Conservation (phyloP, 2,329 filamentous ascomycete genomes). For the Paraconiothyrium sp. region DNA sequence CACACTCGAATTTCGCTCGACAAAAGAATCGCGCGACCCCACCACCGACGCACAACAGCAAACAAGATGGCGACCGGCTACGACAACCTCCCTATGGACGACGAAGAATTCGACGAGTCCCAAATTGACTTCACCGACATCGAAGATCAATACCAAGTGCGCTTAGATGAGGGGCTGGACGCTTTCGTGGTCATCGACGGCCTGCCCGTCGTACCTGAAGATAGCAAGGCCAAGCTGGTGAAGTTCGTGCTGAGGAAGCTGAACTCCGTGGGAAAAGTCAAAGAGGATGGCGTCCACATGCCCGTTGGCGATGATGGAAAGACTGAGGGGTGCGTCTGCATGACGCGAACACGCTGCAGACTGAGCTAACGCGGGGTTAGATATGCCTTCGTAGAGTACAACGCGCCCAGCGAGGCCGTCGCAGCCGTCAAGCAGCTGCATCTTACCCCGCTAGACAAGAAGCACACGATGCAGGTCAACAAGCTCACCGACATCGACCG, state of each 20-base stretch:
- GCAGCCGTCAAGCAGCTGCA: slow-evolving; percentile 91
- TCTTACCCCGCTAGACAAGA: slow-evolving; percentile 90
- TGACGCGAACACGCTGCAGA: slow-evolving; percentile 2
- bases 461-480: slow-evolving; percentile 93
- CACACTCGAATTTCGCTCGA: slow-evolving; percentile 40
- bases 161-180: slow-evolving; percentile 94
- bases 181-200: slow-evolving; percentile 97
- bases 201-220: slow-evolving; percentile 86
- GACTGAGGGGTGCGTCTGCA: slow-evolving; percentile 77
- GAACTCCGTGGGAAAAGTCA: slow-evolving; percentile 82
- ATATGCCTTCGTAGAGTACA: slow-evolving; percentile 97
- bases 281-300: slow-evolving; percentile 92
- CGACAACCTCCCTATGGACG: slow-evolving; percentile 84
- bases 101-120: slow-evolving; percentile 90
- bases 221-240: slow-evolving; percentile 91
- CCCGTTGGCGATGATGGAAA: slow-evolving; percentile 87
- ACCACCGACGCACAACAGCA: slow-evolving; percentile 31
- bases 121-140: slow-evolving; percentile 97
- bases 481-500: slow-evolving; percentile 98
- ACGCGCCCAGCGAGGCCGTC: slow-evolving; percentile 86
- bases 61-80: slow-evolving; percentile 90
- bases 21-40: slow-evolving; percentile 28
- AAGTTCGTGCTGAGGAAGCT: slow-evolving; percentile 97
- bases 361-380: slow-evolving; percentile 57
- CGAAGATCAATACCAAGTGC: slow-evolving; percentile 92